Evolutionary conservation across 768 basidiomycete genomes (phyloP).

Genomic region (Porphyrellus cyaneotinctus): DNA sequence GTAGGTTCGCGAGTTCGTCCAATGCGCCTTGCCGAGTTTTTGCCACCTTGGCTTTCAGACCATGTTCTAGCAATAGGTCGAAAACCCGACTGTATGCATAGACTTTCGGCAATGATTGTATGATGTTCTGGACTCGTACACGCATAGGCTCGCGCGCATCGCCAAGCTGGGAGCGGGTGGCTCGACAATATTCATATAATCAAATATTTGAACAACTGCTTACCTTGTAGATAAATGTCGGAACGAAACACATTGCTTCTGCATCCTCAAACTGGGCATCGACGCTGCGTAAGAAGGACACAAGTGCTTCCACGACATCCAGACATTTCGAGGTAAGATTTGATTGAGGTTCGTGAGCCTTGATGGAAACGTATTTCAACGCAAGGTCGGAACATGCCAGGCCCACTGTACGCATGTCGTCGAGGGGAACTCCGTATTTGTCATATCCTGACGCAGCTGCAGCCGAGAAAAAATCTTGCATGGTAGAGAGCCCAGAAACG

Average conservation of each 20-base stretch:
- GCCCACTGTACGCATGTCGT: constrained; percentile 57
- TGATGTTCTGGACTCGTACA: constrained; percentile 73
- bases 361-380: constrained; percentile 90
- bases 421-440: constrained; percentile 40
- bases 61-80: constrained; percentile 81
- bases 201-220: not conserved
- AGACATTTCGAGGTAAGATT: constrained; percentile 85
- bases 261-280: constrained; percentile 79
- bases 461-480: constrained; percentile 72
- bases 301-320: constrained; percentile 76
- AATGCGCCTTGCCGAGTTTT: constrained; percentile 86
- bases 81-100: constrained; percentile 93
- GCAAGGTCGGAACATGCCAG: constrained; percentile 88
- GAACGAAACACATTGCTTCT: constrained; percentile 85
- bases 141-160: constrained; percentile 86
- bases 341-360: constrained; percentile 86
- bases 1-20: constrained; percentile 72
- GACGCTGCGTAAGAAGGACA: constrained; percentile 68
- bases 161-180: constrained; percentile 60
- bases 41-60: constrained; percentile 84
- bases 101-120: constrained; percentile 81
- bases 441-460: constrained; percentile 57
- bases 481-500: constrained; percentile 65
- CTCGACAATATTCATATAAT: not conserved
- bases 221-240: constrained; percentile 88